These are phyloP conservation scores for Physcomitrium patens DNA, from an alignment of 225 moss, liverwort and hornwort genomes.

Conservation along the genomic window DNA sequence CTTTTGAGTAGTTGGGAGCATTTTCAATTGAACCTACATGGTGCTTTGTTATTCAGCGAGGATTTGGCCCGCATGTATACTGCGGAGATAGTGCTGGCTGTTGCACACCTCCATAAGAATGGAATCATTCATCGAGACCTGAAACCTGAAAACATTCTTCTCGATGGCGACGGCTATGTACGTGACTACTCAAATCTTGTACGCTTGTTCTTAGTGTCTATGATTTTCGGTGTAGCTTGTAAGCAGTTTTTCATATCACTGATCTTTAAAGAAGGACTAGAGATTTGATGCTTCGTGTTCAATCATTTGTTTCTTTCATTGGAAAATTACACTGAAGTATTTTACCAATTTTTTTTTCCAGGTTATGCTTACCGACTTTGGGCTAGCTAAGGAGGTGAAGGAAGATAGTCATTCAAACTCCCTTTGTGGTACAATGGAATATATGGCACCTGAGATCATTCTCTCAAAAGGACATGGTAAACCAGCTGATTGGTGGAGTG, in stretches of 20 bases:
- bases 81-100: constrained; percentile 95
- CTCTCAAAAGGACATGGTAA: constrained; percentile 85
- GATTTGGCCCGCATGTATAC: constrained; percentile 89
- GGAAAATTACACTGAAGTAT: not conserved
- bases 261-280: constrained; percentile 2
- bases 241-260: not conserved
- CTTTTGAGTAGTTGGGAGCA: constrained; percentile 2
- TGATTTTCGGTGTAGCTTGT: not conserved
- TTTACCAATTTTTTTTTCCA: constrained; percentile 24
- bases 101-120: constrained; percentile 83
- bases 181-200: constrained; percentile 25
- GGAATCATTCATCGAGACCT: constrained; percentile 97
- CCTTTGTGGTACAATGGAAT: constrained; percentile 95
- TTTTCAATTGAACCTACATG: constrained; percentile 20
- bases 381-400: constrained; percentile 92
- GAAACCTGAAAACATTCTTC: constrained; percentile 97
- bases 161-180: constrained; percentile 97
- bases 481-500: constrained; percentile 99
- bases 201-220: not conserved
- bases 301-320: not conserved
- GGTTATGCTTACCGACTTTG: constrained; percentile 97
- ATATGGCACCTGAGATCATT: constrained; percentile 98
- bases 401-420: constrained; percentile 92
- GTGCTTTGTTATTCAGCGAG: constrained; percentile 58
- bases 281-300: not conserved